Conservation (phyloP, 805 yeast species). For the Hagleromyces aurorensis region DNA sequence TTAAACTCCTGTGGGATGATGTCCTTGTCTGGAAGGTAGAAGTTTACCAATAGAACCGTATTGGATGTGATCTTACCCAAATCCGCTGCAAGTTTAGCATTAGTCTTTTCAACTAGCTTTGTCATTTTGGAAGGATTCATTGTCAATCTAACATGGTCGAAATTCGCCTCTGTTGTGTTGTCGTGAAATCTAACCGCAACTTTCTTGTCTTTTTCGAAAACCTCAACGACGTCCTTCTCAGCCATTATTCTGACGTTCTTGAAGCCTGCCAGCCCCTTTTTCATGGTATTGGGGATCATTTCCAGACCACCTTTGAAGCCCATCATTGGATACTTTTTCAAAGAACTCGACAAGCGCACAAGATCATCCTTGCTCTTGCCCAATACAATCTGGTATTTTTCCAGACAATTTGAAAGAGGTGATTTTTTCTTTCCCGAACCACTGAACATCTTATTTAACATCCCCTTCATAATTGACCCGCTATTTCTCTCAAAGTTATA, state of each 20-base stretch:
- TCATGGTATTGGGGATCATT: conserved; percentile 40
- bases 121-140: conserved; percentile 40
- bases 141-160: conserved; percentile 56
- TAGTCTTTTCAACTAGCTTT: conserved; percentile 21
- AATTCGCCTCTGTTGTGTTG: too few relatives aligned
- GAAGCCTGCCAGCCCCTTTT: conserved; percentile 30
- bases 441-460: conserved; percentile 31
- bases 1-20: conserved; percentile 34
- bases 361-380: conserved; percentile 35
- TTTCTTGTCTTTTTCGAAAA: conserved; percentile 4
- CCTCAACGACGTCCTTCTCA: conserved; percentile 7
- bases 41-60: conserved; percentile 61
- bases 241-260: conserved; percentile 29
- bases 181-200: too few relatives aligned
- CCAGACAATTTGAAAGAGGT: conserved; percentile 27
- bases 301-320: conserved; percentile 51
- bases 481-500: conserved; percentile 49
- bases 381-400: conserved; percentile 34
- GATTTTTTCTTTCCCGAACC: conserved; percentile 12
- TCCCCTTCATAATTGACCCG: conserved; percentile 50
- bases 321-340: conserved; percentile 56
- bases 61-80: conserved; percentile 28
- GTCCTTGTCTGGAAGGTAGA: conserved; percentile 43
- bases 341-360: conserved; percentile 26
- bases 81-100: conserved; percentile 13